Evolutionary conservation across 257 asterid species (phyloP), one percentile per base, ranked within the genome.

Genomic region (Penstemon davidsonii): DNA sequence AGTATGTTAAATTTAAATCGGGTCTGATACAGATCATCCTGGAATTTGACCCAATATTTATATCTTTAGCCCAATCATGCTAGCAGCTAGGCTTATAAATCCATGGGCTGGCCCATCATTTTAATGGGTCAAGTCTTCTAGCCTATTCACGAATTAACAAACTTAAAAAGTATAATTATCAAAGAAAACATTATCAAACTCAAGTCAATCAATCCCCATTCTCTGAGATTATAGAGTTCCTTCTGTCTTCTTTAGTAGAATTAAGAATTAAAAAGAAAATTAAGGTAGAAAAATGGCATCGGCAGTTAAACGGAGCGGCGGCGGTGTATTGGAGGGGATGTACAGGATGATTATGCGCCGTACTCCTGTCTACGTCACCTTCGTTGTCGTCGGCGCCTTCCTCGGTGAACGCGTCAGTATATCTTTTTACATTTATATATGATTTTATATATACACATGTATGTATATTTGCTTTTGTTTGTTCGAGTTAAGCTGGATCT

Each of bases 351-450:
- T 92, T 64, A 85, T 92, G 97, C 95, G 97, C 71, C 91, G 98
- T 8, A 89, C 86, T 68, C 86, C 98, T 40, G 80, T 91, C 55
- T 87, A 87, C 64, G 96, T 83, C 33, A 89, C 96, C 55, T 89
- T 89, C 82, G 93, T 89, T 91, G 71, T 89, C 78, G 87, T 83
- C 67, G 96, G 96, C 52, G 96, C 96, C 64, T 87, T 89, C 67
- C 19, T 84, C 79, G 95, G 89, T 52, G 96, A 89, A 89, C 84
- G 95, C 71, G 96, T 90, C 53, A 44, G 86, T 72, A 73, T 74
- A 70, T 4, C 11, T 62, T 44, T 15, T 9, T 0, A 12, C 38
- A 40, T 56, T 1, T 39, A 18, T 65, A 13, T 40, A 25, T 43
- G 3, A 53, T 3, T 10, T 11, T 60, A n/a, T 37, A 25, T 40